Evolutionary conservation across 208 protist genomes (phyloP), one percentile per base, ranked within the genome.

Genomic region (Phytomonas francai): DNA sequence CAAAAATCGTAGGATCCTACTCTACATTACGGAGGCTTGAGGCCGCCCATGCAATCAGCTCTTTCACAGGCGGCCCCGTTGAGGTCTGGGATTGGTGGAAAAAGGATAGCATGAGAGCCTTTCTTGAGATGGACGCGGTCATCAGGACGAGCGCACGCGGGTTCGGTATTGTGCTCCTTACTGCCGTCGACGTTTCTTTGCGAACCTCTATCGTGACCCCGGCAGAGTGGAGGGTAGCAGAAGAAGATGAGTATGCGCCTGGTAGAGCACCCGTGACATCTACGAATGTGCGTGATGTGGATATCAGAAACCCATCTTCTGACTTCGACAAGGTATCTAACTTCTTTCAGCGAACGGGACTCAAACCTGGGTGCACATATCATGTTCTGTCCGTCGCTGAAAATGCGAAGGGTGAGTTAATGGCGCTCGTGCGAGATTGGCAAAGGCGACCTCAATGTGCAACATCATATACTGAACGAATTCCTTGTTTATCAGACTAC

Each of bases 31-130:
- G 56, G 16, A 57, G 19, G 27, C 72, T 91, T 33, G 9, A 32
- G 19, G 74, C 79, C 4, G 65, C 65, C 3, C 49, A 63, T 6
- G 72, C 73, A 28, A 33, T 95, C 2, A 73, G 73, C 0, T 63
- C 73, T 58, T 67, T 95, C 3, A 91, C 87, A 1, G 90, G 90
- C 11, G 83, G 81, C 16, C 87, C 87, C 1, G 74, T 81, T 31
- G 83, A 92, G 75, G 63, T 59, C 51, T 89, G 83, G 80, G 73
- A 80, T 34, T 92, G 86, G 86, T 87, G 84, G 81, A 76, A 63
- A 25, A 33, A 29, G 0, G 30, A 63, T 51, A 56, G 70, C 9
- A 66, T 65, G 12, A 60, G 61, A n/a, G 80, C 84, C 3, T 65
- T 81, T 61, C 72, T 67, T 5, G 84, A 87, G 69, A 86, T 87